phyloP scores from a whole-genome alignment of 345 rosid genomes.

The Erucastrum elatum region DNA sequence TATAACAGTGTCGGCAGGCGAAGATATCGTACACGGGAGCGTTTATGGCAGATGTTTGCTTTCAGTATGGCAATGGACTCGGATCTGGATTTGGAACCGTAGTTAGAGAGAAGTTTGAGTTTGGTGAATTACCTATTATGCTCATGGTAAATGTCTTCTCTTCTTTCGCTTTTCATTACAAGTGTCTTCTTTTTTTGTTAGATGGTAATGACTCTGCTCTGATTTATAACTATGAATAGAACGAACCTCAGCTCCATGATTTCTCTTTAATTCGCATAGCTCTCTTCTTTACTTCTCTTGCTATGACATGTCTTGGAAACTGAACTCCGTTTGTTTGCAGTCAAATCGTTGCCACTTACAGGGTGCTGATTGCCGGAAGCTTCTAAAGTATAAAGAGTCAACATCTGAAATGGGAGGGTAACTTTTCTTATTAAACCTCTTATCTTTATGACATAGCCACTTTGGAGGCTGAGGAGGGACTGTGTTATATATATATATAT shows the following conservation, averaged over 20 bases:
- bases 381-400: slow-evolving; percentile 72
- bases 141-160: slow-evolving; percentile 55
- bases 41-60: slow-evolving; percentile 60
- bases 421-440: slow-evolving; percentile 38
- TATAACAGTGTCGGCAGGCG: slow-evolving; percentile 79
- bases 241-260: slow-evolving; percentile 1
- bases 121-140: slow-evolving; percentile 90
- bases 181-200: neutral
- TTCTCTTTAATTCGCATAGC: neutral
- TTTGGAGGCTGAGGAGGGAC: neutral
- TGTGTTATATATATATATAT: neutral
- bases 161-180: neutral
- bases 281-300: neutral
- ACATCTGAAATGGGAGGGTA: slow-evolving; percentile 93
- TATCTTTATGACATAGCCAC: slow-evolving; percentile 7
- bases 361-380: slow-evolving; percentile 55
- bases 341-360: slow-evolving; percentile 75
- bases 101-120: slow-evolving; percentile 60
- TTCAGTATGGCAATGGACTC: slow-evolving; percentile 47
- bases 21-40: slow-evolving; percentile 76
- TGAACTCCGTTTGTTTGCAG: slow-evolving; percentile 44
- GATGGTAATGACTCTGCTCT: neutral
- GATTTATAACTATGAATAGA: neutral
- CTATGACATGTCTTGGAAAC: neutral
- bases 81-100: neutral